Evolutionary conservation across 2,329 filamentous ascomycete genomes (phyloP), one percentile per base, ranked within the genome.

Genomic region (Emergomyces africanus): DNA sequence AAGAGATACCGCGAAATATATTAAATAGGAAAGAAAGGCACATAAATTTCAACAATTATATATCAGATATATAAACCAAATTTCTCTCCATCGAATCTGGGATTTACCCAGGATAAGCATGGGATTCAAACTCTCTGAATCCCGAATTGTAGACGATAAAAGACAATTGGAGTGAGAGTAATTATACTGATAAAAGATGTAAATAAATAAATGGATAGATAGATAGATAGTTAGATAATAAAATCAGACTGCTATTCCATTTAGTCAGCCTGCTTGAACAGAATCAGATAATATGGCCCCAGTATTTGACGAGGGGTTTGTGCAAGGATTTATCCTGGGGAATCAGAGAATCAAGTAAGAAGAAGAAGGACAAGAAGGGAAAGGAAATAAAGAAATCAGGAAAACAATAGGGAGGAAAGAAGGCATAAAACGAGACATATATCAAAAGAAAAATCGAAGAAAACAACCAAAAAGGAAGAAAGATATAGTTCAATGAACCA

Each of bases 31-130:
- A n/a, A n/a, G 23, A 35, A 30, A 54, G 18, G 9, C n/a, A n/a
- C n/a, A 54, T 54, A 54, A 58, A 58, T 58, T 54, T 58, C 57
- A 58, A 58, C 57, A 58, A 58, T 58, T 53, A 53, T n/a, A n/a
- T n/a, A n/a, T 58, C 14, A 39, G 14, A 35, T 14, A 8, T 44
- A 20, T 44, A 12, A 44, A 20, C 25, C 23, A 42, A 14, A 25
- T 1, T 14, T 9, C 10, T 12, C 20, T 20, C 14, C 33, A 39
- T 41, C 12, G 33, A 41, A 18, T 41, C 12, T 10, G 18, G 2
- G 35, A 20, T 23, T 23, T 23, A 15, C n/a, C 20, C 15, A 30
- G 20, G n/a, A 41, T 5, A 20, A 12, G 9, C 20, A 30, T 14
- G 20, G 28, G 20, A 23, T 12, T 23, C 18, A 18, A 5, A 18